Evolutionary conservation across 148 eudicot genomes (phyloP).

Genomic region (Talinum fruticosum): DNA sequence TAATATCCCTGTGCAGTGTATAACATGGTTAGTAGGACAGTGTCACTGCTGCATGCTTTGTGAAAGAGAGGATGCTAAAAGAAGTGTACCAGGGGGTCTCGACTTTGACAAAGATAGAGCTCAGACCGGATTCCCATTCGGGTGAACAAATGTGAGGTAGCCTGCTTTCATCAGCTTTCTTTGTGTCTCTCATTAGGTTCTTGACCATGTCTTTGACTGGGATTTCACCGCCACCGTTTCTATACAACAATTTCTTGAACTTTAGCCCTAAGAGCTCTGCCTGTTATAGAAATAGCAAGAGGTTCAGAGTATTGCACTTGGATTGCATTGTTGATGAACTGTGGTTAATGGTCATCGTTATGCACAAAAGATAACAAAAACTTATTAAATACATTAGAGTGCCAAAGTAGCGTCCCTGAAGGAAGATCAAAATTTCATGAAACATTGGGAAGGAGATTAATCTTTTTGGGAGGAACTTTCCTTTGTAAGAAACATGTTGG

Average conservation of each 20-base stretch:
- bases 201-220: constrained; percentile 50
- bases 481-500: not conserved
- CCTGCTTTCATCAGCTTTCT: constrained; percentile 52
- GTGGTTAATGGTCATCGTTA: not conserved
- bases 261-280: constrained; percentile 47
- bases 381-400: not conserved
- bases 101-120: constrained; percentile 63
- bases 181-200: constrained; percentile 56
- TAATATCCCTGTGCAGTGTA: constrained; percentile 42
- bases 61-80: not conserved
- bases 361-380: not conserved
- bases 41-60: not conserved
- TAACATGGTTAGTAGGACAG: constrained; percentile 5
- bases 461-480: not conserved
- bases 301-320: not conserved
- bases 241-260: constrained; percentile 35
- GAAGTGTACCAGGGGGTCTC: constrained; percentile 52
- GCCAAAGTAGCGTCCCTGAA: not conserved
- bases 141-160: constrained; percentile 53
- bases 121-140: constrained; percentile 58
- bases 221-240: constrained; percentile 42
- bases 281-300: constrained; percentile 21
- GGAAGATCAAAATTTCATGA: not conserved
- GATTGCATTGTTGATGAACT: not conserved
- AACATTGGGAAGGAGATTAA: not conserved